Base-by-base conservation (phyloP, 208 protist species). In the Vickermania spadyakhi region DNA sequence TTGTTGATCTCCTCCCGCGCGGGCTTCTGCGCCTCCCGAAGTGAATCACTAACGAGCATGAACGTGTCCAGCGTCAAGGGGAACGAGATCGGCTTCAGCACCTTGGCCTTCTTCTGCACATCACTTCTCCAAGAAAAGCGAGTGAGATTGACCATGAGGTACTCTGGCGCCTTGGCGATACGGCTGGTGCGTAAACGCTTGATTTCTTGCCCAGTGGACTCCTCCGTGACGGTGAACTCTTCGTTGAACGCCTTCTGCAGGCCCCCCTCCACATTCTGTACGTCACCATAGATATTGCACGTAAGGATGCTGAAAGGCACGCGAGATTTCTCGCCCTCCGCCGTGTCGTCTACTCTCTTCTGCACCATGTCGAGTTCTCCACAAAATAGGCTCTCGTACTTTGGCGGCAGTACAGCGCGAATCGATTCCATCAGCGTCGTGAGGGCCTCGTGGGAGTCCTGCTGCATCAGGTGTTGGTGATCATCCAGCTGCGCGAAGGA, bases 61-160 rank as follows among this genome's bases (percentile, higher is more conserved):
- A 62, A 52, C 14, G 77, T 31, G 72, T 96, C 86, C 2, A 96
- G 82, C 22, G 71, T 62, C 45, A 89, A 60, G 3, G 89, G 89
- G 31, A 96, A 93, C 11, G 70, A 71, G 52, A 96, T 76, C n/a
- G 77, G 79, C 66, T 87, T 85, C 13, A 96, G 68, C 21, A 93
- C 91, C 66, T 96, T 96, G 13, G 84, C 82, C 67, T 91, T 89
- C 28, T 81, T 86, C 49, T 85, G 62, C 27, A 86, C 82, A 67
- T 96, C 88, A 23, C 52, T 58, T 26, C 75, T 77, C 87, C 89
- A 97, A 21, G 75, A 89, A 61, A 97, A 97, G 54, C 93, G 84
- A 26, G 89, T 84, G 58, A 97, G 73, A 56, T 97, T 86, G 11
- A 97, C 77, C 52, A 89, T 72, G 23, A 97, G 49, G 61, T 94